Evolutionary conservation across 1,284 basidiomycete species (phyloP).

Genomic region (Vanrija pseudolonga): DNA sequence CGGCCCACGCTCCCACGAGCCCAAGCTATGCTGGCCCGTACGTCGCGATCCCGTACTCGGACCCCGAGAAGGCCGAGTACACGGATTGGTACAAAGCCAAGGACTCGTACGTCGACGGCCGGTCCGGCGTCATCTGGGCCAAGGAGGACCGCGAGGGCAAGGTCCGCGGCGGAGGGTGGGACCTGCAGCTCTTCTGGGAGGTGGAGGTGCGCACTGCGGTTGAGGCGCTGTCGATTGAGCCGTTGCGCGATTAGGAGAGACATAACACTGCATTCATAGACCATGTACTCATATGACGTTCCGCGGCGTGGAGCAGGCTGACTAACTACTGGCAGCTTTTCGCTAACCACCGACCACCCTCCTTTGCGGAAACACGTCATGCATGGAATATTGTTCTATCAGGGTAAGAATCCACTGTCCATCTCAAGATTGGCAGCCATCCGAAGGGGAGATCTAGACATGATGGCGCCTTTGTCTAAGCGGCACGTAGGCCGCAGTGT

Average conservation of each 20-base stretch:
- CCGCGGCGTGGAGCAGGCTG: neutral
- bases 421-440: too few relatives aligned
- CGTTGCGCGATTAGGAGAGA: constrained; percentile 13
- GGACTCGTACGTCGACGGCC: constrained; percentile 45
- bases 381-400: too few relatives aligned
- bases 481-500: too few relatives aligned
- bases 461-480: too few relatives aligned
- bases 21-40: constrained; percentile 44
- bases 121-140: constrained; percentile 60
- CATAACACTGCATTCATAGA: too few relatives aligned
- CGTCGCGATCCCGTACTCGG: constrained; percentile 43
- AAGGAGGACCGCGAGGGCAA: constrained; percentile 71
- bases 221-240: constrained; percentile 58
- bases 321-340: neutral
- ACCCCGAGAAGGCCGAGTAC: constrained; percentile 27
- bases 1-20: constrained; percentile 29
- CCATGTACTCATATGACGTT: neutral
- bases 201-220: constrained; percentile 73
- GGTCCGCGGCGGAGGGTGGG: constrained; percentile 79
- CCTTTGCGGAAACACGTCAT: neutral
- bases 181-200: constrained; percentile 78
- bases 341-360: neutral
- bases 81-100: constrained; percentile 26
- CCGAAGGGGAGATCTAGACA: too few relatives aligned
- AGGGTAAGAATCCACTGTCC: too few relatives aligned